Base-by-base conservation (phyloP, 2,329 filamentous ascomycete genomes). In the Beauveria sp. region DNA sequence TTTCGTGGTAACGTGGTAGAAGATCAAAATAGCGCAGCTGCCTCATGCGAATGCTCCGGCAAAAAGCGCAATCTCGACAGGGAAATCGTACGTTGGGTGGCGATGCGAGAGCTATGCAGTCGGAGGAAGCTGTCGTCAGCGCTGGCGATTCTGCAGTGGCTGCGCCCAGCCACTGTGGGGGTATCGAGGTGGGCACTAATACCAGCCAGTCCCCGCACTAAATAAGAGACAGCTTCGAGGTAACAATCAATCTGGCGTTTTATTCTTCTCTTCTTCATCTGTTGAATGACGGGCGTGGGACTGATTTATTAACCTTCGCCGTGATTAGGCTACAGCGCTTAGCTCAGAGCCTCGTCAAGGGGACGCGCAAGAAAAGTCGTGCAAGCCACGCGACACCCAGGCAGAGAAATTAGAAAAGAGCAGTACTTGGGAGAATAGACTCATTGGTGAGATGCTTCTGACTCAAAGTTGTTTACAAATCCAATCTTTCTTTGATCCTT, bases 71-170 rank as follows among this genome's bases (percentile, higher is more conserved):
- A 26, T 60, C 45, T 46, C 9, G n/a, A 48, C 31, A 46, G 40
- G 22, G 10, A 43, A 45, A 38, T 18, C 34, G 46, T 38, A 26
- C 24, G 24, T 51, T 20, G 20, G 24, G 60, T 56, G 60, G 60
- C 52, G 48, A 45, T 51, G 51, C 20, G 10, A n/a, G 40, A 57
- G 60, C 52, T 45, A 49, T 38, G 45, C 31, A 43, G 55, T 62
- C 62, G 58, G 60, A 12, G 34, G 50, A 31, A 63, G 64, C 64
- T 62, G 62, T 65, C 64, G 64, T 65, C 64, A 65, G 64, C 64
- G 42, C 53, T 45, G 45, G 49, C 42, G 60, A 52, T 60, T 20
- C 52, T 38, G 24, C 60, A 57, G 62, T 65, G 64, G 62, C 64
- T 63, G 55, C 60, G 61, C 53, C 46, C 46, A 26, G 20, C 8